Base-by-base conservation (phyloP, 176 grass and related monocot genomes). In the Cenchrus purpureus region DNA sequence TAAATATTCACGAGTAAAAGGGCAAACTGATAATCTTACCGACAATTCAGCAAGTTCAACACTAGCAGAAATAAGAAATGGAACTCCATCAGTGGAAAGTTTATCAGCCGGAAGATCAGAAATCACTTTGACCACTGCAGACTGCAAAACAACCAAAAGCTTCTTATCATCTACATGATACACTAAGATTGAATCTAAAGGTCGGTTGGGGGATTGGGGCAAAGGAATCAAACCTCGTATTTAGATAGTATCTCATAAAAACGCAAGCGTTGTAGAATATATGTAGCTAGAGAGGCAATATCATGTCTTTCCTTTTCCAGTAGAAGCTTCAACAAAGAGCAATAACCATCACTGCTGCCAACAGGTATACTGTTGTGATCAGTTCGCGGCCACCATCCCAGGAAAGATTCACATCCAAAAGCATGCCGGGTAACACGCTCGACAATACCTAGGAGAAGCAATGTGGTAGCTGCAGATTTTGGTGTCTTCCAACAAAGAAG, bases 321-420 rank as follows among this genome's bases (percentile, higher is more conserved):
- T 87, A 98, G 87, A 79, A 98, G 85, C 77, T 86, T 93, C 91
- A 98, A 74, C 40, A 98, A 80, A 86, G 83, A 90, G 73, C 91
- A 93, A 80, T 98, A 98, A 43, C 93, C 96, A 34, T 87, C 65
- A 51, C 96, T 98, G 65, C 74, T 86, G 85, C 87, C 61, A 67
- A 63, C 46, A 86, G 91, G 93, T 79, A 86, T 78, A 87, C 59
- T 76, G 52, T n/a, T 82, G 44, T 85, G 44, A 83, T 89, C 78
- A 71, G 87, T 74, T 68, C 77, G 87, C 22, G 87, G 93, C 91
- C 89, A 94, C 93, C 96, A 95, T 77, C 96, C 96, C 85, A 98
- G 86, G 84, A 95, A 98, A 44, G 93, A 85, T 86, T 95, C 96
- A 81, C 96, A 98, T 87, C 96, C 96, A 88, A 95, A 84, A 77